Evolutionary conservation across 1,139 yeast species (phyloP), one percentile per base, ranked within the genome.

Genomic region (Geotrichum klebahnii): DNA sequence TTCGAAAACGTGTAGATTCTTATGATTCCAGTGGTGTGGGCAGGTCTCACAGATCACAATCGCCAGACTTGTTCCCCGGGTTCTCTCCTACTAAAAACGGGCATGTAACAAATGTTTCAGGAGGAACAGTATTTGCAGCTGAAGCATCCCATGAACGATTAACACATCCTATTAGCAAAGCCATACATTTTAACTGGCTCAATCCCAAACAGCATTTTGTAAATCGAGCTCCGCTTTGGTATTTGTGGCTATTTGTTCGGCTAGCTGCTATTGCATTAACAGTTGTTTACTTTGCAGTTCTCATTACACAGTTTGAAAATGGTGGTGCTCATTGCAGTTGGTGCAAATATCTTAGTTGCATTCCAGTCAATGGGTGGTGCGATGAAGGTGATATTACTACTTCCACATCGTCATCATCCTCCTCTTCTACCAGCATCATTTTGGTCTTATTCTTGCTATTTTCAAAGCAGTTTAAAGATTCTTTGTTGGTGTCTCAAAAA

Each of bases 341-440:
- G 90, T 84, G 90, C 69, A 81, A 81, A 63, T 82, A 83, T 61
- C 72, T 84, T 58, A 80, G 80, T 58, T 84, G 90, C 61, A 64
- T 84, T 22, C 90, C 90, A 0, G 84, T 83, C 8, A 74, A 79
- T 54, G 82, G 80, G 16, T 83, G 90, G 90, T 83, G 90, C 64
- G 82, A 81, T 46, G 65, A 68, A 41, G 87, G 87, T 3, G 70
- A 75, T 46, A 71, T 81, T 39, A 53, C 63, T 2, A 61, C 65
- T 9, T 39, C 57, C 3, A 23, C 22, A 58, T 2, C 49, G 38
- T 48, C 34, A 34, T 43, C 34, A 5, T 6, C n/a, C 31, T 24
- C 20, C 28, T 31, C 17, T 14, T 17, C 22, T n/a, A 32, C 33
- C 20, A n/a, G 31, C 8, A 8, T 42, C 23, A 3, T 32, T n/a